phyloP scores from a whole-genome alignment of 768 basidiomycete genomes.

The Tylopilus felleus region DNA sequence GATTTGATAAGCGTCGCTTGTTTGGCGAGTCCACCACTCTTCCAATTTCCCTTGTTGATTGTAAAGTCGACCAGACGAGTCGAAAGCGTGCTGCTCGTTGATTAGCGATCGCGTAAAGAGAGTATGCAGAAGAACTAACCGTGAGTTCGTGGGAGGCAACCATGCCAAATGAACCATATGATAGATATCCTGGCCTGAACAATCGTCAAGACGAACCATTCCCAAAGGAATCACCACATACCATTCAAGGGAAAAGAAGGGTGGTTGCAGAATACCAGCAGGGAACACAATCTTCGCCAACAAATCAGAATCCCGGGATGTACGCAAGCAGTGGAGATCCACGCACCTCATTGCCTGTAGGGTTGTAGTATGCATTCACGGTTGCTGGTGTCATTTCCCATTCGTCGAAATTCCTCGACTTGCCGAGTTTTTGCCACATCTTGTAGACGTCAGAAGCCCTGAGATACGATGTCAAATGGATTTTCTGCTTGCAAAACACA shows the following conservation, averaged over 20 bases:
- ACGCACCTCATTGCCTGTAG: slow-evolving; percentile 79
- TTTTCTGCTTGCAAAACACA: not conserved
- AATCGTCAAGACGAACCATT: slow-evolving; percentile 6
- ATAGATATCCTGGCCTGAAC: slow-evolving; percentile 79
- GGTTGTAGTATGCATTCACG: slow-evolving; percentile 87
- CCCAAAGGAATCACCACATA: slow-evolving; percentile 27
- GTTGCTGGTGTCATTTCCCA: slow-evolving; percentile 91
- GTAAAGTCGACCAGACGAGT: slow-evolving; percentile 85
- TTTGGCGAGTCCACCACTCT: slow-evolving; percentile 91
- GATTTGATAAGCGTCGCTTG: slow-evolving; percentile 77
- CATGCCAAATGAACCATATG: slow-evolving; percentile 90
- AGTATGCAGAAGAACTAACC: slow-evolving; percentile 38
- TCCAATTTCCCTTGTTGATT: slow-evolving; percentile 85
- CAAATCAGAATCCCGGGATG: not conserved
- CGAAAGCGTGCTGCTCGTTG: slow-evolving; percentile 72
- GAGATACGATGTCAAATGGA: slow-evolving; percentile 8
- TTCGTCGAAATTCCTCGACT: slow-evolving; percentile 57
- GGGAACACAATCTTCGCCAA: slow-evolving; percentile 84
- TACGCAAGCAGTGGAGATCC: not conserved
- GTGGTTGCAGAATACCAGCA: slow-evolving; percentile 90
- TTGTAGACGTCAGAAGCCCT: slow-evolving; percentile 61
- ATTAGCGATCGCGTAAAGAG: not conserved
- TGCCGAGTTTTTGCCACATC: slow-evolving; percentile 75
- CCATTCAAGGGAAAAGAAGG: slow-evolving; percentile 86
- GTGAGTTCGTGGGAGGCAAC: slow-evolving; percentile 92